Percentiles rank a stretch among this genome's conserved stretches.
Conservation (phyloP, 345 rosid species). For the Turnera subulata region DNA sequence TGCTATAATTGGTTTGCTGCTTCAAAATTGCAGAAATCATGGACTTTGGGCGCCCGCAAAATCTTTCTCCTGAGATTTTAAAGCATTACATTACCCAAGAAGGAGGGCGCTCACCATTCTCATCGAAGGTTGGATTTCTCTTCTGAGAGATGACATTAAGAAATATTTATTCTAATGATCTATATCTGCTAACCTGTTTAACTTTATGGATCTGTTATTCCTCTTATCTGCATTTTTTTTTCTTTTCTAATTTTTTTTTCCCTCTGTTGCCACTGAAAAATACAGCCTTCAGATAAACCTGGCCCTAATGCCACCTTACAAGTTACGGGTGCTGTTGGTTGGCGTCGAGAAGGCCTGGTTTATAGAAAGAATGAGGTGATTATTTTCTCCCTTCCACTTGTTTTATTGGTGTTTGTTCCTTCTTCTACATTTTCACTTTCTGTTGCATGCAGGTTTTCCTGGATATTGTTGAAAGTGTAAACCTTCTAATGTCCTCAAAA, state of each 20-base stretch:
- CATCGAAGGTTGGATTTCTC: constrained; percentile 68
- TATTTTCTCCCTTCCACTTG: constrained; percentile 4
- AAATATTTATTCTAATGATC: no score
- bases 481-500: constrained; percentile 98
- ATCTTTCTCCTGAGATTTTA: constrained; percentile 94
- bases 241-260: background rate
- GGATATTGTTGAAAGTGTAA: constrained; percentile 98
- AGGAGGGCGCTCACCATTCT: constrained; percentile 96
- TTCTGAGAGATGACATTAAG: background rate
- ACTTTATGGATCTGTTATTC: background rate
- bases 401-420: constrained; percentile 2
- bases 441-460: constrained; percentile 70
- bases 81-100: constrained; percentile 97
- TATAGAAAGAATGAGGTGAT: constrained; percentile 96
- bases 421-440: constrained; percentile 16
- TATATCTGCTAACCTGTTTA: no score
- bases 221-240: background rate
- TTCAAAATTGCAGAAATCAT: constrained; percentile 66
- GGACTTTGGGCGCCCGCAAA: constrained; percentile 98
- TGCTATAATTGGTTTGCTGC: background rate
- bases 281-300: constrained; percentile 76
- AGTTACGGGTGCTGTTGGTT: constrained; percentile 99
- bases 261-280: background rate
- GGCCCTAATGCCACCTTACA: constrained; percentile 98
- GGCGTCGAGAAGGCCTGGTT: constrained; percentile 97